phyloP scores from a whole-genome alignment of 1,139 yeast species.

The Taphrina confusa region DNA sequence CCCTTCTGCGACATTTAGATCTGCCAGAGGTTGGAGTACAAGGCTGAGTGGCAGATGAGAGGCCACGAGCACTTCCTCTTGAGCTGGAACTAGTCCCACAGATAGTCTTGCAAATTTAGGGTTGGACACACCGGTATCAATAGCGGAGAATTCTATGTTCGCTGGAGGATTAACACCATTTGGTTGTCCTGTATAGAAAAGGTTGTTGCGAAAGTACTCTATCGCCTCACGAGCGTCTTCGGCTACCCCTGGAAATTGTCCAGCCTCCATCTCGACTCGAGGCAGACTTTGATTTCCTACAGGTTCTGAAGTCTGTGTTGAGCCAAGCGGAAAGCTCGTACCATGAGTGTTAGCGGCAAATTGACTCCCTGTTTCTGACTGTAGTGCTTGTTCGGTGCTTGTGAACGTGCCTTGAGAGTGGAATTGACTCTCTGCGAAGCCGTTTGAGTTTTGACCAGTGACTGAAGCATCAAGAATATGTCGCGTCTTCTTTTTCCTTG shows the following conservation, averaged over 20 bases:
- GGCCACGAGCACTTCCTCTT: constrained; percentile 67
- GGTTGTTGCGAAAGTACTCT: constrained; percentile 8
- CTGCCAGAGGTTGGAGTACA: constrained; percentile 82
- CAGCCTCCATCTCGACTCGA: constrained; percentile 13
- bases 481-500: constrained; percentile 25
- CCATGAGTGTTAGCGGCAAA: not conserved
- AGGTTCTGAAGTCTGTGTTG: not conserved
- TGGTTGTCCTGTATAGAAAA: constrained; percentile 16
- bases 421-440: constrained; percentile 8
- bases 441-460: not conserved
- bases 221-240: not conserved
- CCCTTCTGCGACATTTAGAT: constrained; percentile 52
- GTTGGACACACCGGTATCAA: constrained; percentile 82
- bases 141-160: constrained; percentile 66
- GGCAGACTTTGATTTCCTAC: not conserved
- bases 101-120: constrained; percentile 78
- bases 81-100: constrained; percentile 80
- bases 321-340: not conserved
- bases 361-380: not conserved
- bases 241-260: constrained; percentile 7
- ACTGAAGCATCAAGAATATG: constrained; percentile 23
- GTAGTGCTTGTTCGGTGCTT: not conserved
- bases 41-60: constrained; percentile 81
- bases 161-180: constrained; percentile 57
- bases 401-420: constrained; percentile 5